phyloP scores from a whole-genome alignment of 306 rosid genomes.

The Prunus persica region Prunus_persica_NCBIv2 NC_034009.1:24890501-24891000 shows the following conservation, averaged over 20 bases:
- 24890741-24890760: neutral
- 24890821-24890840: conserved; percentile 1
- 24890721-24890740: neutral
- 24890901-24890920: conserved; percentile 11
- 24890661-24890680: neutral
- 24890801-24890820: neutral
- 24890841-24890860: neutral
- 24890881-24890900: conserved; percentile 24
- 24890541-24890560: too few relatives aligned
- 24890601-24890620: too few relatives aligned
- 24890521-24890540: too few relatives aligned
- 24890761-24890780: neutral
- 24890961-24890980: conserved; percentile 64
- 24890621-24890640: neutral
- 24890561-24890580: too few relatives aligned
- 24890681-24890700: neutral
- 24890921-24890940: conserved; percentile 55
- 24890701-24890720: neutral
- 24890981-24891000: conserved; percentile 70
- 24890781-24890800: neutral
- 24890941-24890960: conserved; percentile 80
- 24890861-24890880: conserved; percentile 14
- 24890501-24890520: neutral
- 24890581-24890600: too few relatives aligned
- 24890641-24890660: neutral